Base-by-base conservation (phyloP, 1,139 yeast genomes). In the Saccharomycopsis crataegensis region DNA sequence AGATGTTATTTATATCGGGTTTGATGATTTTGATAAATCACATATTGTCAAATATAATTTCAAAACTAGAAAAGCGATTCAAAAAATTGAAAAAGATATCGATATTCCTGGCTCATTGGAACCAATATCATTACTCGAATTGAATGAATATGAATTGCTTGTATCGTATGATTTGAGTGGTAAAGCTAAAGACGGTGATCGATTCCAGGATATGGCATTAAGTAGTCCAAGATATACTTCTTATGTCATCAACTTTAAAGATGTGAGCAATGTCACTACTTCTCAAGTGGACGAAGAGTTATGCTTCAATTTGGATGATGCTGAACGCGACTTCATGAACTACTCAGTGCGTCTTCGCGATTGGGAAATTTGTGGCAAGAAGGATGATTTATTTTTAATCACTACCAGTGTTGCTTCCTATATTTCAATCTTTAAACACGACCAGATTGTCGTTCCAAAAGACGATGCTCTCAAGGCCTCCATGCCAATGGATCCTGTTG, bases 401-500 rank as follows among this genome's bases (percentile, higher is more conserved):
- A 44, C 43, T 12, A 38, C 57, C 12, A 33, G 56, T 7, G 51
- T 55, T 2, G 44, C 51, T 12, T 9, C 51, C 17, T 42, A 46
- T 14, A 17, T 55, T 17, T 49, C 51, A 6, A 43, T 53, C 2
- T 12, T 55, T 9, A 49, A 48, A n/a, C 17, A 42, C 1, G 45
- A 45, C 8, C 14, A 43, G 16, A 34, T 43, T 6, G 37, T 49
- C 7, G 45, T 38, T 8, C 54, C 57, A 7, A 36, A 42, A 11
- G 49, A 51, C n/a, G 57, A 55, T 33, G 48, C 45, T 6, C 47
- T 31, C 22, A 36, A 43, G 11, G 57, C 53, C 16, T 12, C 53
- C 12, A 43, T 52, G 17, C 55, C 56, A n/a, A 22, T 52, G 41
- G 57, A 55, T 48, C 53, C 49, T 32, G 49, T 38, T 6, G 47